Evolutionary conservation across 2,329 filamentous ascomycete genomes (phyloP), one percentile per base, ranked within the genome.

Genomic region (Fusarium sp.): DNA sequence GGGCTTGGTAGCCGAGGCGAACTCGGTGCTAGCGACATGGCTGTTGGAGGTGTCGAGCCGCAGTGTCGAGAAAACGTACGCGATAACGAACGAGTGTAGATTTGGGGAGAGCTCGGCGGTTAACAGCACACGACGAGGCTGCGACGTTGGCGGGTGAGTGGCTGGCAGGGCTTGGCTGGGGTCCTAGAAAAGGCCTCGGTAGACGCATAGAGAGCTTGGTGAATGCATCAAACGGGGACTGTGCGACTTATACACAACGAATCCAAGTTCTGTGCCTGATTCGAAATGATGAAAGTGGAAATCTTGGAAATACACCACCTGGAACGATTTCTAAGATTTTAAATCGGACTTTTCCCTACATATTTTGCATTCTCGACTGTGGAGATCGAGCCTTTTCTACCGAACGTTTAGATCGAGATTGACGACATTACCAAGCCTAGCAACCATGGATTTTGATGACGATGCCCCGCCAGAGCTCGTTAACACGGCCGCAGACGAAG

Each of bases 1-100:
- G 97, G 97, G 83, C 95, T 98, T 69, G 97, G 97, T 61, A 99
- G 91, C 81, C 97, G 93, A 73, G 97, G 96, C 57, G 95, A 98
- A 84, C 91, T 96, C 72, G 94, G 92, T 77, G 89, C 85, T 72
- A 90, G 82, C 74, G 89, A 86, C 89, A 91, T 90, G 74, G 75
- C 83, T 35, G 38, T 61, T 32, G 57, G 56, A 62, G 56, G 35
- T 62, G 68, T 60, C 33, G 65, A 52, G 64, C 67, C 45, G 69
- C 47, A 52, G 59, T 50, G 64, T 59, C 59, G 52, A 52, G 6
- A 54, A 65, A 64, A 32, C 25, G 66, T 62, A 65, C 52, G 35
- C n/a, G 60, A 71, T 62, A 57, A 67, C 61, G 62, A 60, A 64
- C 58, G 76, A 63, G 68, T 50, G 17, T n/a, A 73, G 62, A 30